These are phyloP conservation scores for Xylaria scruposa DNA, from an alignment of 495 filamentous ascomycete genomes.

Conservation along the genomic window DNA sequence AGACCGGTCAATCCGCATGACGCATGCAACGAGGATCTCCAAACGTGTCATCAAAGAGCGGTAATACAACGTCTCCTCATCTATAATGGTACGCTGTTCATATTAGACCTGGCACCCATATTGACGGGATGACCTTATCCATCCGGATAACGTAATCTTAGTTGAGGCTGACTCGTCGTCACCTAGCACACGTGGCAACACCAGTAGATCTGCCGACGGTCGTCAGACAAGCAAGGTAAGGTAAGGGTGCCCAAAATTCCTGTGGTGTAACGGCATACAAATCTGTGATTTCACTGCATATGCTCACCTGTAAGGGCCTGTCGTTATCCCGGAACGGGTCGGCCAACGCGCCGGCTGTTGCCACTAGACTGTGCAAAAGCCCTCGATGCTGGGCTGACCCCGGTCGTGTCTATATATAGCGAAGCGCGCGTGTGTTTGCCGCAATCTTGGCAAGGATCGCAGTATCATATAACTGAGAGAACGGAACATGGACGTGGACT, in stretches of 20 bases:
- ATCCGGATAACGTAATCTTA: not conserved
- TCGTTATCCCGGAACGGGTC: slow-evolving; percentile 10
- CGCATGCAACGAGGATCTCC: slow-evolving; percentile 18
- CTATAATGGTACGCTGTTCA: not conserved
- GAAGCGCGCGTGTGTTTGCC: slow-evolving; percentile 28
- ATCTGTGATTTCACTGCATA: slow-evolving; percentile 5
- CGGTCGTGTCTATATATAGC: slow-evolving; percentile 5
- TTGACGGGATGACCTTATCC: not conserved
- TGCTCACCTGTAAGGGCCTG: slow-evolving; percentile 27
- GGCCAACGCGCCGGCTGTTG: not conserved
- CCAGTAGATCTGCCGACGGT: not conserved
- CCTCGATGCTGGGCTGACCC: slow-evolving; percentile 8
- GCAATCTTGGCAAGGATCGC: slow-evolving; percentile 16
- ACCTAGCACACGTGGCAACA: slow-evolving; percentile 25
- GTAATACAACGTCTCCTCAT: not conserved
- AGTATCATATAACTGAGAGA: not conserved
- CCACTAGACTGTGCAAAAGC: not conserved
- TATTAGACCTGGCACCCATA: not conserved
- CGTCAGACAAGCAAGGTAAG: slow-evolving; percentile 14
- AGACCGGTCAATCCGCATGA: slow-evolving; percentile 11
- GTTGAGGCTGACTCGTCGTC: slow-evolving; percentile 23
- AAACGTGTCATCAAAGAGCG: slow-evolving; percentile 3
- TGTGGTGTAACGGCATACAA: slow-evolving; percentile 20
- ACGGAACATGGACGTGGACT: not conserved
- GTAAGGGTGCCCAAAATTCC: slow-evolving; percentile 22